A percentile compares a stretch with the other conserved stretches of the same genome.
These are phyloP conservation scores for Crithidia thermophila DNA, from an alignment of 208 protist species.

Conservation along the genomic window DNA sequence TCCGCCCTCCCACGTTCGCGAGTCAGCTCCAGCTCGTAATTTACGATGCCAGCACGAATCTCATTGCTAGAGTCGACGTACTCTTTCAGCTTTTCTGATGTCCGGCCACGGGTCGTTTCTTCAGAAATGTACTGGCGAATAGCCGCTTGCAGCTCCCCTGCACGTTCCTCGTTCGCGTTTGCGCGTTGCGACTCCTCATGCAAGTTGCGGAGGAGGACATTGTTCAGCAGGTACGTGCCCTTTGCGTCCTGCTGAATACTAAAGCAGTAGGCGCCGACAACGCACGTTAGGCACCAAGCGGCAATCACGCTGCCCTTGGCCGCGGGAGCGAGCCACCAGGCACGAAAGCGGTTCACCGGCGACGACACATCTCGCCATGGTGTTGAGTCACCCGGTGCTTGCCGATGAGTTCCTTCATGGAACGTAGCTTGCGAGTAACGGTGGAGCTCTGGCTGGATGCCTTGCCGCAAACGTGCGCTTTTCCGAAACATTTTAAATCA, in stretches of 20 bases:
- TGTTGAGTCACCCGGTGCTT: constrained; percentile 85
- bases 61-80: constrained; percentile 36
- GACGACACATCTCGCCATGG: constrained; percentile 84
- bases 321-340: constrained; percentile 82
- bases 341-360: constrained; percentile 72
- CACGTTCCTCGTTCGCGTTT: constrained; percentile 72
- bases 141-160: constrained; percentile 55
- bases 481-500: constrained; percentile 25
- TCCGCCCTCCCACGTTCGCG: constrained; percentile 67
- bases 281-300: constrained; percentile 78
- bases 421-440: constrained; percentile 85
- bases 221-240: constrained; percentile 87
- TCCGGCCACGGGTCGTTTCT: constrained; percentile 34
- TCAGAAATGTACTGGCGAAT: constrained; percentile 46
- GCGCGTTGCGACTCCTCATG: constrained; percentile 81
- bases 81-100: constrained; percentile 33
- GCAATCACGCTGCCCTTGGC: constrained; percentile 84
- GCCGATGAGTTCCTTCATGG: constrained; percentile 85
- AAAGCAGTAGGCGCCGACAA: constrained; percentile 81
- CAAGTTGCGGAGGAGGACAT: constrained; percentile 81
- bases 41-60: constrained; percentile 55
- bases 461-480: constrained; percentile 30
- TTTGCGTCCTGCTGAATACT: constrained; percentile 88
- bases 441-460: constrained; percentile 73
- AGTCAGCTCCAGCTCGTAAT: constrained; percentile 82